Base-by-base conservation (phyloP, 1,284 basidiomycete genomes). In the Blastosporella zonata region DNA sequence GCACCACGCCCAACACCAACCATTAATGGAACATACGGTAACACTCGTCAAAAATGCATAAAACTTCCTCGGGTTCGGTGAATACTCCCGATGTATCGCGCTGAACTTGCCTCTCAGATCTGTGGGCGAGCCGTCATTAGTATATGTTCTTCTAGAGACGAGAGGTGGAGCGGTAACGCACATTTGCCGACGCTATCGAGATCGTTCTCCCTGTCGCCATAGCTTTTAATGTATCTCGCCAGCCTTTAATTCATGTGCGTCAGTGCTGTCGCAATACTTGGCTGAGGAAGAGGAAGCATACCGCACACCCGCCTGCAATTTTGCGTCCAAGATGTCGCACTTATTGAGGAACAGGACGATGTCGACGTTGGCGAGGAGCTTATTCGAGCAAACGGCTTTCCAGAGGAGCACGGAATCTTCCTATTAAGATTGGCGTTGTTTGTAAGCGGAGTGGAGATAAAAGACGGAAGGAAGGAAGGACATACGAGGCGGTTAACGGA, bases 361-460 rank as follows among this genome's bases (percentile, higher is more conserved):
- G 57, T 88, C 84, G 36, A 87, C 85, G 49, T 77, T 79, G 13
- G 80, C 81, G 0, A 90, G 73, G 3, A 90, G 73, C 64, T 80
- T 85, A 66, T 86, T 87, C 10, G 78, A 79, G 65, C 86, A 87
- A 20, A 90, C 77, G 2, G 82, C 76, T 65, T 87, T 88, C 87
- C 87, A 90, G 0, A 90, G 71, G 10, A 88, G 69, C n/a, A 89
- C 86, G 2, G 82, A 84, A 61, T 90, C 87, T 67, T 90, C 87
- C 83, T 86, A 59, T 38, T 8, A 4, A 28, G 13, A n/a, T 8
- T 18, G n/a, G n/a, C 13, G 29, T 9, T 8, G 9, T 57, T 53
- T 35, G 28, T 46, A n/a, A 48, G 20, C 15, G n/a, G n/a, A 13
- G 10, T 55, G 25, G 51, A 49, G 13, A 25, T 31, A 2, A 21